Evolutionary conservation across 164 flowering plant species (phyloP).

Genomic region (Sedum album): DNA sequence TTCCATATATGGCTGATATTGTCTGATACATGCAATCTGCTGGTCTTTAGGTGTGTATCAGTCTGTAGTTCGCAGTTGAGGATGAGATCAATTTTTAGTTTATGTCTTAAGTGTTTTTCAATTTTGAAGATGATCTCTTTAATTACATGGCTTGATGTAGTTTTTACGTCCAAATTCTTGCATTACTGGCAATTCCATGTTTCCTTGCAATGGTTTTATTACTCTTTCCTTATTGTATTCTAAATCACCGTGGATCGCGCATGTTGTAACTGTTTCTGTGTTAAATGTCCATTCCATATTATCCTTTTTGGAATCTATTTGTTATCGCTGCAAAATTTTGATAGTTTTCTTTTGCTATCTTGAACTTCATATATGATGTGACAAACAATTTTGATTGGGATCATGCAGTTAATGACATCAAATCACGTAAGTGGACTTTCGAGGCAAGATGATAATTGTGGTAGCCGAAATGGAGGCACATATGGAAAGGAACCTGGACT

Average conservation of each 20-base stretch:
- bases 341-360: not conserved
- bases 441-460: constrained; percentile 7
- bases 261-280: not conserved
- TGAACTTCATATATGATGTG: not conserved
- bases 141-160: not conserved
- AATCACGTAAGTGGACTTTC: constrained; percentile 4
- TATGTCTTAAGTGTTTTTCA: not conserved
- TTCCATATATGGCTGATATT: not conserved
- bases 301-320: not conserved
- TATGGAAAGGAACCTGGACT: not conserved
- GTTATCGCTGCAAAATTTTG: not conserved
- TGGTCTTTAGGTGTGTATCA: not conserved
- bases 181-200: no score
- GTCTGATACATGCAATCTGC: not conserved
- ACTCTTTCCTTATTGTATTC: not conserved
- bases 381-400: not conserved
- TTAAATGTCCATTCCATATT: not conserved
- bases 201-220: not conserved
- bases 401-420: constrained; percentile 2
- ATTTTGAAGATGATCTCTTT: not conserved
- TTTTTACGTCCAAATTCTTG: not conserved
- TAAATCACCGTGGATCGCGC: not conserved
- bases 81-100: not conserved
- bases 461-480: not conserved
- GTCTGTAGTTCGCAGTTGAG: not conserved